phyloP scores from a whole-genome alignment of 2,329 filamentous ascomycete species.

The Trichoderma lentiforme region DNA sequence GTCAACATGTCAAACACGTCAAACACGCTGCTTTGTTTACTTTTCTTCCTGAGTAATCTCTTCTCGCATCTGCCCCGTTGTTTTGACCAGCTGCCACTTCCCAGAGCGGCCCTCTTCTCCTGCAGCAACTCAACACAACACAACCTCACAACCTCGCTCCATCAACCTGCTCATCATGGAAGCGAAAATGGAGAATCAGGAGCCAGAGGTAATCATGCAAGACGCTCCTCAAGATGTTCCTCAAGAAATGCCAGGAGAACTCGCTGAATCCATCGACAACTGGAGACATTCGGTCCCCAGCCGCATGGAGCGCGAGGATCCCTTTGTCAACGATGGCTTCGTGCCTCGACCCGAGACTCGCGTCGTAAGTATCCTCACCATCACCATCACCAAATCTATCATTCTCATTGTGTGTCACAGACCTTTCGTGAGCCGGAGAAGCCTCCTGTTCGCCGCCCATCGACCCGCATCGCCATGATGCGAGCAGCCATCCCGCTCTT shows the following conservation, averaged over 20 bases:
- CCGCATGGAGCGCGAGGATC: constrained; percentile 34
- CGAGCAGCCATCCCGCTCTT: constrained; percentile 29
- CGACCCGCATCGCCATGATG: constrained; percentile 29
- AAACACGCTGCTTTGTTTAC: background rate
- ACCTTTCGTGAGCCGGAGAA: constrained; percentile 11
- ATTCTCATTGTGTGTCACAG: background rate
- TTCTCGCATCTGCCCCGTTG: background rate
- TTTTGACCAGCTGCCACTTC: background rate
- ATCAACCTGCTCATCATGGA: background rate
- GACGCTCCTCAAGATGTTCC: background rate
- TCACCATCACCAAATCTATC: background rate
- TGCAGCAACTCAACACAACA: background rate
- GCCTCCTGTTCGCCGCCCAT: constrained; percentile 23
- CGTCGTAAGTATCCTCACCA: constrained; percentile 23
- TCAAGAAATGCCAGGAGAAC: constrained; percentile 14
- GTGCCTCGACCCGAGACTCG: constrained; percentile 31
- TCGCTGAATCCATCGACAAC: constrained; percentile 26
- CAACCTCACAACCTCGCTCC: background rate
- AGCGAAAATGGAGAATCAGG: background rate
- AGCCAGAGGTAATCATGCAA: background rate
- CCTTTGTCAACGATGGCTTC: constrained; percentile 36
- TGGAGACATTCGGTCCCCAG: constrained; percentile 37
- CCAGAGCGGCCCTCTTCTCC: background rate
- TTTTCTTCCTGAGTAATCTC: background rate
- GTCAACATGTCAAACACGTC: background rate